These are phyloP conservation scores for Thelonectria blattea DNA, from an alignment of 2,329 filamentous ascomycete genomes.

Conservation along the genomic window DNA sequence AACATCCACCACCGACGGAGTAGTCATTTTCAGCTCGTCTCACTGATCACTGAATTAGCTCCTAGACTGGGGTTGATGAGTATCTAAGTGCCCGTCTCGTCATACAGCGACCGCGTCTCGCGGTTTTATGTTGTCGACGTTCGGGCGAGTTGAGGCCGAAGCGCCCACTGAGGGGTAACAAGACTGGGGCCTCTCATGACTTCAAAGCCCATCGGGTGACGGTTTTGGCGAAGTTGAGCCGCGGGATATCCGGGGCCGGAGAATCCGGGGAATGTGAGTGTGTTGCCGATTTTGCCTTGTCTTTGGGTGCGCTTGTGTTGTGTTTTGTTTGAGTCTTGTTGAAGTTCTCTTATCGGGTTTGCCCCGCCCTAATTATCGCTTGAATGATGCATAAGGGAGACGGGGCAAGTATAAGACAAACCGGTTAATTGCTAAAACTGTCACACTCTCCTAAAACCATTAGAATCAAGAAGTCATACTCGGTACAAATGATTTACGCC, in stretches of 20 bases:
- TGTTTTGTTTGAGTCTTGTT: no score
- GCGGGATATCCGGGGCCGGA: conserved; percentile 2
- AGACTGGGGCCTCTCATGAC: conserved; percentile 11
- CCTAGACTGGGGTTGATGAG: no score
- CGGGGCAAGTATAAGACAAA: no score
- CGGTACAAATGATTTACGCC: not conserved
- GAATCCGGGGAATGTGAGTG: not conserved
- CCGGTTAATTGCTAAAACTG: no score
- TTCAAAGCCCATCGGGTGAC: conserved; percentile 1
- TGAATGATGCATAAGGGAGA: no score
- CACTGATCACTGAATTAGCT: no score
- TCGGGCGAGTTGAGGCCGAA: conserved; percentile 12
- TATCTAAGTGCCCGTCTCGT: not conserved
- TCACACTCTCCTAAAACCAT: no score
- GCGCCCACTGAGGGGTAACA: conserved; percentile 11
- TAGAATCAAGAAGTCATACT: no score
- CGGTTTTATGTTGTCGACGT: conserved; percentile 1
- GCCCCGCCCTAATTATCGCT: no score
- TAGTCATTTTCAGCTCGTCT: not conserved
- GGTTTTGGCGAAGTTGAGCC: conserved; percentile 15
- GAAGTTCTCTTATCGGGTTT: no score
- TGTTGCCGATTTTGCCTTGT: not conserved
- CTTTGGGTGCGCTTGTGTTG: not conserved
- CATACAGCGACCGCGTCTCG: not conserved
- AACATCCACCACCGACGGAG: conserved; percentile 15